Conservation (phyloP, 2,329 filamentous ascomycete species). For the Fusarium sp. region DNA sequence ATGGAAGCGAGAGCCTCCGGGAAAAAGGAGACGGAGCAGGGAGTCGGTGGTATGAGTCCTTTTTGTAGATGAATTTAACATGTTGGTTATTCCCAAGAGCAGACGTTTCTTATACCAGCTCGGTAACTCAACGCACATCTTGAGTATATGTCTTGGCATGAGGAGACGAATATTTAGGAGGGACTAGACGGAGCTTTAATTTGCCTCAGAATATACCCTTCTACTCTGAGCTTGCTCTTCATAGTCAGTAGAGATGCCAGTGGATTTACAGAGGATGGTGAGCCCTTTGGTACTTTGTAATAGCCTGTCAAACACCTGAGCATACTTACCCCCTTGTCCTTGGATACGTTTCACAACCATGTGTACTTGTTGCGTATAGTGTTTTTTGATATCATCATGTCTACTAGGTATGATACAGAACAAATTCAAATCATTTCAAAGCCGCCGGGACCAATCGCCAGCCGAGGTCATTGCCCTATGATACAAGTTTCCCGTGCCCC, state of each 20-base stretch:
- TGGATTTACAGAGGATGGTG: not conserved
- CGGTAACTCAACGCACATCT: not conserved
- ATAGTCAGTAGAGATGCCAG: too few species aligned
- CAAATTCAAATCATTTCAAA: slow-evolving; percentile 12
- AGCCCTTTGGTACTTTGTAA: not conserved
- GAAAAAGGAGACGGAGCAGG: slow-evolving; percentile 34
- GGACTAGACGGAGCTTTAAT: not conserved
- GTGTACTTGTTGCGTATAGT: not conserved
- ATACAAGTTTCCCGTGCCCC: not conserved
- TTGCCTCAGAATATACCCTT: not conserved
- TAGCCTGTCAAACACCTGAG: too few species aligned
- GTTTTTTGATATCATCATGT: slow-evolving; percentile 2
- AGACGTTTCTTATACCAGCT: not conserved
- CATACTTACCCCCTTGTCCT: not conserved
- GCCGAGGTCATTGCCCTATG: slow-evolving; percentile 1
- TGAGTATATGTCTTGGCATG: not conserved
- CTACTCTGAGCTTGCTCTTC: not conserved
- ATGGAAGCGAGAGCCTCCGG: slow-evolving; percentile 13
- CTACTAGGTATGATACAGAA: slow-evolving; percentile 21
- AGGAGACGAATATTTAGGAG: not conserved
- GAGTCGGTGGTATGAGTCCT: slow-evolving; percentile 34
- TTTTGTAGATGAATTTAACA: slow-evolving; percentile 34
- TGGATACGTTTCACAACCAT: not conserved
- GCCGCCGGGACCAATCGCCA: not conserved
- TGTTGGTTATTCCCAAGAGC: slow-evolving; percentile 17